Evolutionary conservation across 2,329 filamentous ascomycete species (phyloP), one percentile per base, ranked within the genome.

Genomic region (Colletotrichum higginsianum): DNA sequence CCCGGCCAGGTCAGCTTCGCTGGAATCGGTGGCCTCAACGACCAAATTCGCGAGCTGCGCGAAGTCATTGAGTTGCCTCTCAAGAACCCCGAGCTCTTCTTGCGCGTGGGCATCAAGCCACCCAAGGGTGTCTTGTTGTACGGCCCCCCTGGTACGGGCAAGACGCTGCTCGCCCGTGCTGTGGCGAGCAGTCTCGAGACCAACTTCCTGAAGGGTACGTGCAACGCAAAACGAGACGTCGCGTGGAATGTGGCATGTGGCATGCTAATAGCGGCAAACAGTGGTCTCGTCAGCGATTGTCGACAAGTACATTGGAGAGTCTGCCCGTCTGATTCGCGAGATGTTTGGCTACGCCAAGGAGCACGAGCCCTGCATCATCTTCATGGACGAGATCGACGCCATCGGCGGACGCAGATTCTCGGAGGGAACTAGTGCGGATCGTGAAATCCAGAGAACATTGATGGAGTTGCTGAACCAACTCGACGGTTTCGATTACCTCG

Each of bases 331-430:
- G 75, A 99, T 99, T 79, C 92, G 96, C 82, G 96, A 99, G 84
- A 99, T 99, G 97, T 99, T 99, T 80, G 97, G 96, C 70, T 99
- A 99, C 80, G 96, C 97, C 78, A 98, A 98, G 85, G 97, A 99
- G 82, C 96, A 99, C 82, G 96, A 99, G 84, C 96, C 96, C 49
- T 99, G 96, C 83, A 99, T 99, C 83, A 99, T 99, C 85, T 99
- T 99, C 89, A 99, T 99, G 96, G 97, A 99, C 87, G 96, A 99
- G 85, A 99, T 99, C 80, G 96, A 99, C 80, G 96, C 96, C 79
- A 99, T 99, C 79, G 96, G 96, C 82, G 97, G 97, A 74, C 91
- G 97, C 78, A 90, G 96, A 78, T 99, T 99, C 84, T 98, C 94
- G 0, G 96, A 99, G 83, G 96, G 97, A 76, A 99, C 96, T 62